Evolutionary conservation across 1,284 basidiomycete species (phyloP), one percentile per base, ranked within the genome.

Genomic region (Xerocomus nothofagi): DNA sequence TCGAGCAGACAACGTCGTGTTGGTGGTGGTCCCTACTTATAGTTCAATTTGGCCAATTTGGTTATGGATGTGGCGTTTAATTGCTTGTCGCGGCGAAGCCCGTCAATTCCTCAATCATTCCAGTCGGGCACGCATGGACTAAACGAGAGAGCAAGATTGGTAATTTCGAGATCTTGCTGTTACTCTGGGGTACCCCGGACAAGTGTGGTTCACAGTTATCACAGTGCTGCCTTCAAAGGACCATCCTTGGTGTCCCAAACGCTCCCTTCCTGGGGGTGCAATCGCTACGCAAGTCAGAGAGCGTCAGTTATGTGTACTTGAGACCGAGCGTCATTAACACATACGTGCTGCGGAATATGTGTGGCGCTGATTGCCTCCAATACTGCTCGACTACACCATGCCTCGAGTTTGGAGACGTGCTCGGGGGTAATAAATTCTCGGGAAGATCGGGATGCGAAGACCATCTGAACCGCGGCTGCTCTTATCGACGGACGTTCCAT

Each of bases 401-500:
- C 68, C 63, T 93, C 88, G n/a, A 86, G 64, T 44, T 73, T 70
- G 15, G 71, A 69, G 31, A 91, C 88, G 51, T 81, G 72, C 32
- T 80, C 73, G 6, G 90, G 90, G 4, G 81, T 81, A 58, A 93
- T 91, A 61, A 93, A 91, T 46, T 79, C 86, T 53, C 75, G 77
- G n/a, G 86, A 87, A 32, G 73, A 77, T 37, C 91, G 79, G 41
- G 84, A 79, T n/a, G 90, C 91, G 60, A 91, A 93, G 18, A 92
- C 81, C 81, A 93, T 90, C 54, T 93, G 91, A 15, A 82, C 81
- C 14, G 86, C 86, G 7, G 88, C 87, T 3, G 85, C 88, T 54
- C 80, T 76, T 61, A 93, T 91, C 60, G 71, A 61, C 37, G 79
- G 24, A 42, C 73, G 56, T 53, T 49, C 47, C 48, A 52, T 51